Conservation (phyloP, 805 yeast species). For the Kuraishia capsulata region DNA sequence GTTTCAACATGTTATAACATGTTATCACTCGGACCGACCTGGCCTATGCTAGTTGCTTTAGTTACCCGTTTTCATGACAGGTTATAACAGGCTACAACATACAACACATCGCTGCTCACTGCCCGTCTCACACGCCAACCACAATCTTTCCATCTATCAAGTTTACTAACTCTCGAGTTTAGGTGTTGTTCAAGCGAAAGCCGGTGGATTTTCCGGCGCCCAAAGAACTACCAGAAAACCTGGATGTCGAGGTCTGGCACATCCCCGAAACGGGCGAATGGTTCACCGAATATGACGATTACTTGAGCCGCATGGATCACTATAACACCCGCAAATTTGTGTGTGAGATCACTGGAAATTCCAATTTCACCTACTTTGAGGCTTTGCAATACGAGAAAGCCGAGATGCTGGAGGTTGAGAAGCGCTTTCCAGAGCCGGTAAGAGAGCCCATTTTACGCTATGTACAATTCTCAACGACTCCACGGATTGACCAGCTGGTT, state of each 20-base stretch:
- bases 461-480: slow-evolving; percentile 71
- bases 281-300: slow-evolving; percentile 71
- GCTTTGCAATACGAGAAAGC: slow-evolving; percentile 71
- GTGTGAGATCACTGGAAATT: slow-evolving; percentile 92
- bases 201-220: slow-evolving; percentile 54
- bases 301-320: slow-evolving; percentile 62
- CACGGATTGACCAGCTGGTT: slow-evolving; percentile 79
- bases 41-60: too few relatives aligned
- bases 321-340: slow-evolving; percentile 73
- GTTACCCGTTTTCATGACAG: too few relatives aligned
- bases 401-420: slow-evolving; percentile 58
- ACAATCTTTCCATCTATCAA: too few relatives aligned
- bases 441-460: slow-evolving; percentile 86
- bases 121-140: too few relatives aligned
- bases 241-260: slow-evolving; percentile 62
- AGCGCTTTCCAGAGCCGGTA: slow-evolving; percentile 80
- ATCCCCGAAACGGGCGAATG: slow-evolving; percentile 86
- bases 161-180: too few relatives aligned
- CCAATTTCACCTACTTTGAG: slow-evolving; percentile 84
- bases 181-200: slow-evolving; percentile 74
- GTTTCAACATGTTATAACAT: too few relatives aligned
- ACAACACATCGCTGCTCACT: too few relatives aligned
- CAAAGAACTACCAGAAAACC: slow-evolving; percentile 45
- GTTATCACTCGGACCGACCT: too few relatives aligned
- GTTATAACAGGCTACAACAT: too few relatives aligned